Base-by-base conservation (phyloP, 257 asterid species). In the Gynochthodes officinalis region DNA sequence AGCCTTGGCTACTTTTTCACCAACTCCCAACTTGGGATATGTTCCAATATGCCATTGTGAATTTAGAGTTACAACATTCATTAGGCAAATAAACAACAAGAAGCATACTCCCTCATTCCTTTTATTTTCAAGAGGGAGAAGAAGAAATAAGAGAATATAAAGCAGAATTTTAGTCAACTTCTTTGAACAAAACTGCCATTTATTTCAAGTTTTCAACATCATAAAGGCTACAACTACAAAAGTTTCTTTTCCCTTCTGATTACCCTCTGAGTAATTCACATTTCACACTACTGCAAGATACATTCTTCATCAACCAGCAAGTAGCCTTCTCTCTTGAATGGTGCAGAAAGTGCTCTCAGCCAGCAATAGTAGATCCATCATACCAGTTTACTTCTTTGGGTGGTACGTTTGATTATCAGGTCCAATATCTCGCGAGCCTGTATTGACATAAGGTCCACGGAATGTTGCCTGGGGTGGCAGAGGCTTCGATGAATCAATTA, bases 381-480 rank as follows among this genome's bases (percentile, higher is more conserved):
- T 12, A 60, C 0, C 18, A 63, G 53, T 66, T 78, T 77, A 87
- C 75, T 90, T 94, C 85, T 89, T 92, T 21, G 95, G 73, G 79
- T 87, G 73, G 79, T 87, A 89, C 54, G 83, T 82, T 75, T 69
- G 85, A 69, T 77, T 72, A 75, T 92, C 98, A 39, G 99, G 98
- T 62, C 99, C 99, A 59, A 92, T 61, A 67, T 95, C 99, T 27
- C 96, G 96, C 2, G 98, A 95, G 27, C 99, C 98, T 0, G 99
- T 90, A 82, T 95, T 95, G 66, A 95, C 49, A 43, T 95, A 95
- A 75, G 99, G 99, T 68, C 98, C 98, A 43, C 99, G 89, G 74
- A 92, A 95, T 49, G 97, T 89, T 39, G 97, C 98, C 72, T 95
- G 99, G 33, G 98, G 98, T 10, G 97, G 99, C 76, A 92, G 83